Conservation (phyloP, 176 grass and related monocot species). For the Aegilops tauschii region DNA sequence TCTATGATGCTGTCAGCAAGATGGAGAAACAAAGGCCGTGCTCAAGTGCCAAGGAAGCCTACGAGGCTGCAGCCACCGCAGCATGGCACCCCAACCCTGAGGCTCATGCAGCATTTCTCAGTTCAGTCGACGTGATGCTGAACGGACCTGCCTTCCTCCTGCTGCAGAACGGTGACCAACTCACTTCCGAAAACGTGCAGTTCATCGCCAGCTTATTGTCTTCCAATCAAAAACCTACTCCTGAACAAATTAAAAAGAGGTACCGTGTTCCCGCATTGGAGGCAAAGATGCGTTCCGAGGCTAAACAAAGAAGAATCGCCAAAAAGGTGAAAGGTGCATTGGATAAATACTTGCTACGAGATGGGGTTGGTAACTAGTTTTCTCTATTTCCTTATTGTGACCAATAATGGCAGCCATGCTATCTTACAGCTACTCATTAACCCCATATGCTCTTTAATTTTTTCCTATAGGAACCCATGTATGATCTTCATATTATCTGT, state of each 20-base stretch:
- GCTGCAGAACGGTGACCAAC: not conserved
- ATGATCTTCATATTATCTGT: slow-evolving; percentile 29
- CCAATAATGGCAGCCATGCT: not conserved
- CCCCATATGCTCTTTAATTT: not conserved
- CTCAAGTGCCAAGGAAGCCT: not conserved
- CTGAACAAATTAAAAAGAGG: not conserved
- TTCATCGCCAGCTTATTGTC: not conserved
- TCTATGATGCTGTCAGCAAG: not conserved
- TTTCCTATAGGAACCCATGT: slow-evolving; percentile 14
- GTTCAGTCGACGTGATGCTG: not conserved
- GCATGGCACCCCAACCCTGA: not conserved
- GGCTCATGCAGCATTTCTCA: not conserved
- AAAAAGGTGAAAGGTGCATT: not conserved
- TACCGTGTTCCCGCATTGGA: not conserved
- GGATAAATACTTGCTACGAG: not conserved
- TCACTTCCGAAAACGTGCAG: not conserved
- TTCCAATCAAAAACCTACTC: not conserved
- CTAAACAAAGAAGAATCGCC: not conserved
- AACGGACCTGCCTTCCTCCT: not conserved
- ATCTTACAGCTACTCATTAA: not conserved
- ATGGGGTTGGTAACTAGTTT: not conserved
- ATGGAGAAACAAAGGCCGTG: not conserved
- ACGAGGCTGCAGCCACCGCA: not conserved
- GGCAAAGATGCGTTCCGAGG: not conserved
- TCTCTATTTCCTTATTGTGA: not conserved